Conservation (phyloP, 108 stramenopile genomes). For the Fistulifera solaris region DNA sequence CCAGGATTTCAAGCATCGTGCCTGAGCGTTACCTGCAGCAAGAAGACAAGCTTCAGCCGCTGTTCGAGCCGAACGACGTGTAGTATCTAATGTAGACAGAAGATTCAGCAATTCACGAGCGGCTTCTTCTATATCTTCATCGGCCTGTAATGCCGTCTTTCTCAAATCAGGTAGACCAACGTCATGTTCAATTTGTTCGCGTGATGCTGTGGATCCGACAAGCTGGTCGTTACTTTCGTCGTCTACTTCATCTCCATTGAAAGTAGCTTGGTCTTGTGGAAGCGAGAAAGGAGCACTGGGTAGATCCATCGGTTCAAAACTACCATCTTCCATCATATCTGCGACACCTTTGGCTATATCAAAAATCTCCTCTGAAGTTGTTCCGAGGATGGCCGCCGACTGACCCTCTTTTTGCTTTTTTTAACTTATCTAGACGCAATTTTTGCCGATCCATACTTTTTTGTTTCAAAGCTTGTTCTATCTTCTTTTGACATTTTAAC, state of each 20-base stretch:
- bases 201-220: constrained; percentile 15
- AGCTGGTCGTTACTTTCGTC: background rate
- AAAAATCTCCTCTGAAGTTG: constrained; percentile 41
- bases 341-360: constrained; percentile 43
- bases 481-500: constrained; percentile 31
- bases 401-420: constrained; percentile 8
- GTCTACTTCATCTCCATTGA: constrained; percentile 6
- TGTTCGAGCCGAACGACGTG: constrained; percentile 45
- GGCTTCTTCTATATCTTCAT: constrained; percentile 50
- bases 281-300: constrained; percentile 18
- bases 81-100: constrained; percentile 46
- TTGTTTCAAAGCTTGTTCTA: constrained; percentile 36
- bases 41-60: constrained; percentile 61
- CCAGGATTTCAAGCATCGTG: constrained; percentile 31
- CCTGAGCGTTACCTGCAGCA: constrained; percentile 50
- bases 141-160: constrained; percentile 42
- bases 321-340: constrained; percentile 50
- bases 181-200: constrained; percentile 54
- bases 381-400: background rate
- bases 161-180: constrained; percentile 40
- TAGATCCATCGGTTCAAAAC: constrained; percentile 49
- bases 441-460: constrained; percentile 26
- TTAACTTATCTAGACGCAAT: constrained; percentile 22
- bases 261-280: background rate
- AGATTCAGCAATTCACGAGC: constrained; percentile 43